Base-by-base conservation (phyloP, 73 alveolate species). In the Paramecium primaurelia region DNA sequence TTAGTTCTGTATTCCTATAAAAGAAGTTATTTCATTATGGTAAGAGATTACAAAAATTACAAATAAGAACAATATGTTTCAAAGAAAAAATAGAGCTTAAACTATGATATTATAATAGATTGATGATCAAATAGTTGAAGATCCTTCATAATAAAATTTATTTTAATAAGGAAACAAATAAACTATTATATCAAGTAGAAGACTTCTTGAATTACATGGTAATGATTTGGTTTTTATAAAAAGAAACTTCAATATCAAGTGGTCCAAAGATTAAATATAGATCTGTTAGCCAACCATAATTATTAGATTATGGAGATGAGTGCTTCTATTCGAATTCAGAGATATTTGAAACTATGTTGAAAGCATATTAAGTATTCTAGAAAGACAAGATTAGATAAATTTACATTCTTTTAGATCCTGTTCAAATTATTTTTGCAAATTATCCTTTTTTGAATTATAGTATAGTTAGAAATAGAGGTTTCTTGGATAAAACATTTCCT, bases 401-500 rank as follows among this genome's bases (percentile, higher is more conserved):
- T 47, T 80, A 14, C 30, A 49, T 80, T 25, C 8, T 80, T 20
- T 11, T 80, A 7, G 91, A 80, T 18, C 71, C 91, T 26, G 16
- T 42, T 10, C 30, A 80, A 20, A 80, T 80, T 45, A 45, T 44
- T 18, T 80, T 80, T 49, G 26, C 47, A 2, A 47, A 80, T 25
- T 80, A 80, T 44, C 91, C 91, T 7, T 80, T 45, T 47, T 42
- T 80, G 20, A 80, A 80, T 26, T 80, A 80, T 80, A 20, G 34
- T 8, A 7, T 45, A 0, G n/a, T 20, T n/a, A 42, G 75, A 25
- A 80, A 80, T 80, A 80, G 58, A 25, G 91, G 44, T 2, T 80
- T 80, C 30, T 49, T 80, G 10, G 91, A 80, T 80, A 80, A 80
- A 44, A 32, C 71, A 45, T 80, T 80, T 80, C 91, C 91, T 6